Base-by-base conservation (phyloP, 768 basidiomycete genomes). In the Atractiella rhizophila region DNA sequence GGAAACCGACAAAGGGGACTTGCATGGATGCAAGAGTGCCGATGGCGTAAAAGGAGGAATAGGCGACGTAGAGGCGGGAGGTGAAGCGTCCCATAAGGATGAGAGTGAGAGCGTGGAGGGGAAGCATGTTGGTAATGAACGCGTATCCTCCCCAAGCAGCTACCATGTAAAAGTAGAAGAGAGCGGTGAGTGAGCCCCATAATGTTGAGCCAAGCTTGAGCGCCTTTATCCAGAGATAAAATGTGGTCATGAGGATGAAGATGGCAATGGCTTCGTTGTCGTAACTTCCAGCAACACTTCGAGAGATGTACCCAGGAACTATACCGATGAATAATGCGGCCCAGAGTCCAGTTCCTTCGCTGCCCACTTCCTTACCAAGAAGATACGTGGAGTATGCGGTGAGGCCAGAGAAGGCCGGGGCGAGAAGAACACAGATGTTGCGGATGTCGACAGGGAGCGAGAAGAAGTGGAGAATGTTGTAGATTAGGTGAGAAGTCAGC, bases 81-180 rank as follows among this genome's bases (percentile, higher is more conserved):
- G 74, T 81, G 66, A 72, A 98, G 35, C 91, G 73, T 16, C 86
- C 86, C 91, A 96, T 98, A 26, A 96, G 64, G 40, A 94, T 70
- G 42, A 98, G 73, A 27, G 80, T 74, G n/a, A 96, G 68, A 0
- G 81, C 78, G 53, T 98, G 91, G 2, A 98, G 63, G 28, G 91
- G 91, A 45, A 96, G 86, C 88, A 98, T 98, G 67, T 98, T 98
- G 34, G 91, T 98, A 59, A 98, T 98, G 68, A 98, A 98, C 0
- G 78, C 91, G 61, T 96, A 98, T 49, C 85, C 83, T 66, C 88
- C 91, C 91, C 91, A 98, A 24, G 91, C 91, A 39, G 91, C 88
- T n/a, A 98, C 91, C 91, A 98, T 98, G 68, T 96, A 98, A 51
- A 94, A 96, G 63, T 98, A 98, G 63, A 96, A 96, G 3, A 96